Evolutionary conservation across 1,284 basidiomycete genomes (phyloP).

Genomic region (Peniophora sp.): DNA sequence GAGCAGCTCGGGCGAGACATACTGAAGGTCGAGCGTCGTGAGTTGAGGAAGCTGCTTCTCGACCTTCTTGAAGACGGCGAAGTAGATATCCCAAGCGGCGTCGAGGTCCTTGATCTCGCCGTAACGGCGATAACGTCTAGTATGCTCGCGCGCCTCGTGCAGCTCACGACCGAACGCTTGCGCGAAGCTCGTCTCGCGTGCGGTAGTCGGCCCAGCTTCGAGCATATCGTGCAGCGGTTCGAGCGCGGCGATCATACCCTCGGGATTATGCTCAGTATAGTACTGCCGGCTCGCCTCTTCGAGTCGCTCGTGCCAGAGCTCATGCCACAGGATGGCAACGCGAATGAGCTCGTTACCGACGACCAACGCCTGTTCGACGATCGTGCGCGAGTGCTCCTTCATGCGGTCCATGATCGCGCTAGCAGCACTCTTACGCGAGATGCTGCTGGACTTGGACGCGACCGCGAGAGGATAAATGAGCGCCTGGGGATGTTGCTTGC

Average conservation of each 20-base stretch:
- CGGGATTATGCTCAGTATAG: constrained; percentile 98
- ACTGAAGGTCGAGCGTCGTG: constrained; percentile 92
- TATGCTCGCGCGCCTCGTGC: constrained; percentile 90
- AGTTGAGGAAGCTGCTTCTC: constrained; percentile 90
- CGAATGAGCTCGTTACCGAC: constrained; percentile 96
- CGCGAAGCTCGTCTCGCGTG: constrained; percentile 92
- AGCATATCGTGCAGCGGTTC: constrained; percentile 94
- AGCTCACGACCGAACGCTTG: constrained; percentile 95
- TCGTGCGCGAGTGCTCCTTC: constrained; percentile 83
- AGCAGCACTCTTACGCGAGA: constrained; percentile 79
- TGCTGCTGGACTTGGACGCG: constrained; percentile 92
- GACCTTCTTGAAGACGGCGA: constrained; percentile 91
- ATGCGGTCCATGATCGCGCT: constrained; percentile 89
- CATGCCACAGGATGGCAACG: constrained; percentile 98
- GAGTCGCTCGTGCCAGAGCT: constrained; percentile 97
- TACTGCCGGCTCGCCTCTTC: constrained; percentile 97
- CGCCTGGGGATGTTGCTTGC: constrained; percentile 95
- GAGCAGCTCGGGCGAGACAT: constrained; percentile 91
- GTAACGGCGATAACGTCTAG: constrained; percentile 79
- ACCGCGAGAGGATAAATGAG: constrained; percentile 98
- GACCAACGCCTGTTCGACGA: constrained; percentile 89
- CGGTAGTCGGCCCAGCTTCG: constrained; percentile 87
- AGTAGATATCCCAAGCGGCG: constrained; percentile 99
- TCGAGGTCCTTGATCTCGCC: constrained; percentile 90
- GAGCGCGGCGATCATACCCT: constrained; percentile 94